phyloP scores from a whole-genome alignment of 495 filamentous ascomycete genomes.

The Tuber brumale region DNA sequence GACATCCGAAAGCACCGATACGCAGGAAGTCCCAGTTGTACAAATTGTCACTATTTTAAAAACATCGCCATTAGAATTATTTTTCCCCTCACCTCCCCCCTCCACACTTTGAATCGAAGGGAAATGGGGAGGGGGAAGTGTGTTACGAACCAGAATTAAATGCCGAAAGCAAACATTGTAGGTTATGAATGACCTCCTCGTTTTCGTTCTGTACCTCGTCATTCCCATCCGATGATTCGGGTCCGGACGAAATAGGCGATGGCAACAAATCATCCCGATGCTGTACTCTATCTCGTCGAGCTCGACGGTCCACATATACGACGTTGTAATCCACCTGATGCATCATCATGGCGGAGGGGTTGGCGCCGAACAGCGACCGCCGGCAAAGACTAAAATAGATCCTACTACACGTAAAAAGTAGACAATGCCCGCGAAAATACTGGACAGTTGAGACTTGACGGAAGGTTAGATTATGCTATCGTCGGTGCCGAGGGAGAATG shows the following conservation, averaged over 20 bases:
- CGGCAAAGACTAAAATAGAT: slow-evolving; percentile 20
- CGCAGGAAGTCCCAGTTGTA: slow-evolving; percentile 61
- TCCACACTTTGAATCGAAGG: not conserved
- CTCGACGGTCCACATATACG: slow-evolving; percentile 74
- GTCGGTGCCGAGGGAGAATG: not conserved
- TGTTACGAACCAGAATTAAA: slow-evolving; percentile 53
- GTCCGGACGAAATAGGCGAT: slow-evolving; percentile 29
- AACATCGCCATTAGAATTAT: slow-evolving; percentile 7
- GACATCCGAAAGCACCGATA: slow-evolving; percentile 61
- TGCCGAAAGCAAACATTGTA: slow-evolving; percentile 49
- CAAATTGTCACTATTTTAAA: slow-evolving; percentile 62
- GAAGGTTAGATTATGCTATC: not conserved
- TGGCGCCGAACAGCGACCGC: slow-evolving; percentile 21
- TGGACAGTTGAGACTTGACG: not conserved
- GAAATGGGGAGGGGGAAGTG: slow-evolving; percentile 7
- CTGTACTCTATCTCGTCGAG: slow-evolving; percentile 54
- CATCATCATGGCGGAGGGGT: slow-evolving; percentile 26
- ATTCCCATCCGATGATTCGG: slow-evolving; percentile 22
- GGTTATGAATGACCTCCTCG: slow-evolving; percentile 49
- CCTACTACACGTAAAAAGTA: not conserved
- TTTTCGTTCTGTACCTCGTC: slow-evolving; percentile 47
- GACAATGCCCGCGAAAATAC: not conserved
- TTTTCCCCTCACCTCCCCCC: not conserved
- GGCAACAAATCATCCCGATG: slow-evolving; percentile 33
- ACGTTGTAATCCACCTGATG: slow-evolving; percentile 54